Conservation (phyloP, 2,329 filamentous ascomycete species). For the Pestalotiopsis sp. region DNA sequence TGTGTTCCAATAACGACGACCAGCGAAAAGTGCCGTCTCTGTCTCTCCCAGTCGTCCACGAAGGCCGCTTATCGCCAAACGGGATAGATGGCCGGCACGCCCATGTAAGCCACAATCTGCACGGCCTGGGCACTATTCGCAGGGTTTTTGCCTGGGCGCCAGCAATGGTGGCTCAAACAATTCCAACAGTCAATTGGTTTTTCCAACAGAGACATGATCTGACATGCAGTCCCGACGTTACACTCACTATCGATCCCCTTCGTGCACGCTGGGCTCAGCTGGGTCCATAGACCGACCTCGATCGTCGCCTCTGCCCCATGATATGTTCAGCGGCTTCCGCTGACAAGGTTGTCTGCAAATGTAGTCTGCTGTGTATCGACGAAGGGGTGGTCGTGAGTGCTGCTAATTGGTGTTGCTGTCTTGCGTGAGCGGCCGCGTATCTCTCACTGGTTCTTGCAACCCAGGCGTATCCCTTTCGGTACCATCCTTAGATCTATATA, state of each 20-base stretch:
- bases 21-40: neutral
- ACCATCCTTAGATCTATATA: neutral
- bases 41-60: too few relatives aligned
- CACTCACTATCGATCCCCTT: neutral
- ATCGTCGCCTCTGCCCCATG: neutral
- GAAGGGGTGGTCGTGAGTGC: neutral
- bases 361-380: neutral
- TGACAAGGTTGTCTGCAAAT: constrained; percentile 5
- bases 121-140: neutral
- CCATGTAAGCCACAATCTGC: constrained; percentile 2
- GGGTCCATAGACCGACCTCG: neutral
- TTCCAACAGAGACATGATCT: constrained; percentile 1
- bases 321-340: neutral
- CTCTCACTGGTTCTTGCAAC: neutral
- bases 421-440: neutral
- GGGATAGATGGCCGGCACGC: neutral
- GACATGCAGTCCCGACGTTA: constrained; percentile 4
- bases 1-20: constrained; percentile 4
- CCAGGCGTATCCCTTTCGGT: neutral
- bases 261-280: neutral
- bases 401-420: neutral
- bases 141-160: neutral
- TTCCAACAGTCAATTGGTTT: neutral
- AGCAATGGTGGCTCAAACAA: neutral
- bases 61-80: constrained; percentile 3